These are phyloP conservation scores for Botrytis fragariae DNA, from an alignment of 2,329 filamentous ascomycete genomes.

Conservation along the genomic window DNA sequence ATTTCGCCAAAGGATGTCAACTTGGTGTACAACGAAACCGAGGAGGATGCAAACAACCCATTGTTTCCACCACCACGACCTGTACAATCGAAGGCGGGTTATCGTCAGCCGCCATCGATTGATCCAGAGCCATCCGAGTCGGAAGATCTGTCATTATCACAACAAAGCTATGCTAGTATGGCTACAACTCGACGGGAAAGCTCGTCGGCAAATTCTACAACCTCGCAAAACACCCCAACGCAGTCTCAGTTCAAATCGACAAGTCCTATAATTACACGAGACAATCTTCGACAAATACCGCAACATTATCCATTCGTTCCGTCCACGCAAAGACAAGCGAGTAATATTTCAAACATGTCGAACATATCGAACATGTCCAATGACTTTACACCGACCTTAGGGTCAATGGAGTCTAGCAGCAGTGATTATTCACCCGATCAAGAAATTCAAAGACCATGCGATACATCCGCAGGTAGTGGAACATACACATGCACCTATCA, in stretches of 20 bases:
- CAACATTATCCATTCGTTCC: slow-evolving; percentile 38
- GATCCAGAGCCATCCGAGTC: slow-evolving; percentile 34
- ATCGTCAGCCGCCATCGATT: slow-evolving; percentile 29
- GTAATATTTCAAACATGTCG: slow-evolving; percentile 27
- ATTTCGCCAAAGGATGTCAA: slow-evolving; percentile 94
- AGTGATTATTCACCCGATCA: slow-evolving; percentile 40
- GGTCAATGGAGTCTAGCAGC: slow-evolving; percentile 43
- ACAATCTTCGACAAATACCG: slow-evolving; percentile 31
- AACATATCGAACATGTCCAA: slow-evolving; percentile 29
- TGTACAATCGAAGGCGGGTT: slow-evolving; percentile 43
- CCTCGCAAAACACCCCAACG: slow-evolving; percentile 34
- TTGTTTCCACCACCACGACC: slow-evolving; percentile 63
- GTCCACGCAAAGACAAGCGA: slow-evolving; percentile 31
- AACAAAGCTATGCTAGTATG: slow-evolving; percentile 45
- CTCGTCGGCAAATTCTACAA: slow-evolving; percentile 37
- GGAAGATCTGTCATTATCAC: slow-evolving; percentile 39
- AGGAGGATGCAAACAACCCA: slow-evolving; percentile 62
- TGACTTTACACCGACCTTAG: slow-evolving; percentile 38
- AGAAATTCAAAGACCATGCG: slow-evolving; percentile 49
- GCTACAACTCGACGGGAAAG: slow-evolving; percentile 43
- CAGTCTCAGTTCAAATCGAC: slow-evolving; percentile 46
- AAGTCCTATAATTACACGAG: slow-evolving; percentile 41
- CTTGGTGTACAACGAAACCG: slow-evolving; percentile 76
- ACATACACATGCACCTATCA: slow-evolving; percentile 97
- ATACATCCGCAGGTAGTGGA: slow-evolving; percentile 71